These are phyloP conservation scores for Juglanconis sp. DNA, from an alignment of 2,329 filamentous ascomycete genomes.

Conservation along the genomic window DNA sequence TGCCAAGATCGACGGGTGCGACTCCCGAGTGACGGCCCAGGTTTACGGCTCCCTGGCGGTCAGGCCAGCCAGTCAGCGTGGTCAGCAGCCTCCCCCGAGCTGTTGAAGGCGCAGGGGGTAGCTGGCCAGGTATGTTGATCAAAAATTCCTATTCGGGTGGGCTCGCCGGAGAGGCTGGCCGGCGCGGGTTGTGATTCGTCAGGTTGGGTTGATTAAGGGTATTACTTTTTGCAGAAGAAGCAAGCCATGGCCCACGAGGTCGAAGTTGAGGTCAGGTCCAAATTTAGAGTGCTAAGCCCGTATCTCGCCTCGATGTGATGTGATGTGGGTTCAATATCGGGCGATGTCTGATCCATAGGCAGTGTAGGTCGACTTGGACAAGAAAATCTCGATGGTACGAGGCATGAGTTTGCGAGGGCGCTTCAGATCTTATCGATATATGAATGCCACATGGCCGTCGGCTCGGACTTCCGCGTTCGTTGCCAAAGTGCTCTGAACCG, in stretches of 20 bases:
- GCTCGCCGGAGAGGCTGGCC: not conserved
- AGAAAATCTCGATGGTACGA: no score
- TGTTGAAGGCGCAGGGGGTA: not conserved
- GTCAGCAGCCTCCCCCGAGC: not conserved
- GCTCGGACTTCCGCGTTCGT: not conserved
- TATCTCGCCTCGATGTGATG: not conserved
- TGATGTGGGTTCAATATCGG: no score
- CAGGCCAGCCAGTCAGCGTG: not conserved
- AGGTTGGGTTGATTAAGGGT: not conserved
- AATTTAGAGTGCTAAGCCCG: not conserved
- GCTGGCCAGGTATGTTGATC: not conserved
- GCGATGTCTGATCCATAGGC: no score
- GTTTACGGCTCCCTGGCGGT: not conserved
- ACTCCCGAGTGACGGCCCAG: no score
- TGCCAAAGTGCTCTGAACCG: not conserved
- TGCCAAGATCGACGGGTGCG: no score
- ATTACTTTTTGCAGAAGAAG: not conserved
- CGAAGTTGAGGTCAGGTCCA: not conserved
- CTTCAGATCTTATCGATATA: not conserved
- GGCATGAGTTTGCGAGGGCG: not conserved
- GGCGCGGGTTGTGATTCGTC: not conserved
- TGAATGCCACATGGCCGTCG: no score
- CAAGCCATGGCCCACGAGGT: no score
- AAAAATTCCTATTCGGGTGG: constrained; percentile 2
- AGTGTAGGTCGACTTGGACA: not conserved